Base-by-base conservation (phyloP, 176 grass and related monocot species). In the Saccharum officinarum region DNA sequence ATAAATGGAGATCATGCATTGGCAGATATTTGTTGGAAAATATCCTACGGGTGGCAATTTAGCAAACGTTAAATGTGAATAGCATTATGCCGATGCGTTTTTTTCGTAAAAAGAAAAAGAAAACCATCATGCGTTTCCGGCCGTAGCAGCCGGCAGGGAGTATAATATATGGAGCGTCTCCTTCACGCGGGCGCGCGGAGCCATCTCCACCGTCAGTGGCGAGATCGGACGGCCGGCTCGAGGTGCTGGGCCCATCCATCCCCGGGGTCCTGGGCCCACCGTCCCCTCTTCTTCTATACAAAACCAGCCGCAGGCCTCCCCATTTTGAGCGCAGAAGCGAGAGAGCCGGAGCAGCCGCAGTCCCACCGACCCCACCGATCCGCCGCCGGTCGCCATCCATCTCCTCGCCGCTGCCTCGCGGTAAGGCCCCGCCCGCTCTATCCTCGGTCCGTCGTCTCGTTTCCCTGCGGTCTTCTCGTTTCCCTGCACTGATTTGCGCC, bases 271-370 rank as follows among this genome's bases (percentile, higher is more conserved):
- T 4, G 15, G 59, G 6, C 41, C 55, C 44, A 39, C 74, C 66
- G 4, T 8, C 10, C 36, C 59, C 57, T 50, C 9, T 23, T 50
- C 9, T 23, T 40, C 67, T 72, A 78, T 88, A 88, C 67, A 88
- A 73, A 64, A 64, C 25, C 46, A 44, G 41, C 67, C 23, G 54
- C 50, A 31, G 30, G 31, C 41, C 86, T 16, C 84, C 10, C 85
- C 54, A 54, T 75, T 67, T 71, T 3, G n/a, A 44, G 7, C 78
- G 69, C 75, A 46, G 86, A 76, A 60, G 66, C 65, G 74, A 34
- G 20, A 67, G 68, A 15, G 8, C 11, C 36, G 25, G 14, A 40
- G 37, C 26, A 68, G 41, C 59, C 14, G 30, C 72, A 69, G 13
- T n/a, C 41, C 67, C 67, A 6, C 63, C 46, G 28, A 14, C 45